A percentile compares a stretch with the other conserved stretches of the same genome.
phyloP scores from a whole-genome alignment of 2,329 filamentous ascomycete species.

The Rhynchosporium graminicola region DNA sequence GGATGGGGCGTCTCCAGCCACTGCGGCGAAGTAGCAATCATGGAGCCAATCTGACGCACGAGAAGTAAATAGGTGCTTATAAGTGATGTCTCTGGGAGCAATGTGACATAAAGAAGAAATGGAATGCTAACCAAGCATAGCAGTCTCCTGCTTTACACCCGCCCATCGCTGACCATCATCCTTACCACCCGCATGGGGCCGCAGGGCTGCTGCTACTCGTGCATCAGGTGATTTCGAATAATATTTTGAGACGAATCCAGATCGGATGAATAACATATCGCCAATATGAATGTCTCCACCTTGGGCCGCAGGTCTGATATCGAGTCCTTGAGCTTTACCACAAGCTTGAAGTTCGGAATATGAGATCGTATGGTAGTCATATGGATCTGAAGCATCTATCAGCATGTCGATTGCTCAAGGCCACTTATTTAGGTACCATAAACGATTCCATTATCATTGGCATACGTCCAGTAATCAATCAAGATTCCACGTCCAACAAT shows the following conservation, averaged over 20 bases:
- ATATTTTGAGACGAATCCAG: conserved; percentile 47
- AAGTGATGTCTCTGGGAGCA: no score
- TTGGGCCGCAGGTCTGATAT: conserved; percentile 43
- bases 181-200: conserved; percentile 43
- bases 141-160: conserved; percentile 50
- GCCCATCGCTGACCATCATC: conserved; percentile 44
- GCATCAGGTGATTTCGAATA: conserved; percentile 43
- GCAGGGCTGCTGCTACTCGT: conserved; percentile 42
- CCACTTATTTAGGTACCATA: conserved; percentile 33
- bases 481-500: conserved; percentile 58
- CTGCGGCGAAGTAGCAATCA: conserved; percentile 45
- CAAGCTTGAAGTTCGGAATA: conserved; percentile 34
- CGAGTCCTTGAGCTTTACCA: conserved; percentile 37
- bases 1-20: conserved; percentile 47
- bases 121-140: conserved; percentile 40
- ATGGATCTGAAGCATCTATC: conserved; percentile 33
- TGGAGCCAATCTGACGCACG: conserved; percentile 41
- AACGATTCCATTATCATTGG: conserved; percentile 44
- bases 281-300: conserved; percentile 52
- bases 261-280: conserved; percentile 54
- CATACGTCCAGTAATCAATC: conserved; percentile 51
- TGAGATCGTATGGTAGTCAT: conserved; percentile 35
- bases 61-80: no score
- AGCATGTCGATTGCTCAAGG: background rate
- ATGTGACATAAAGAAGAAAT: no score